Evolutionary conservation across 331 rosid species (phyloP).

Genomic region (Phaseolus coccineus): DNA sequence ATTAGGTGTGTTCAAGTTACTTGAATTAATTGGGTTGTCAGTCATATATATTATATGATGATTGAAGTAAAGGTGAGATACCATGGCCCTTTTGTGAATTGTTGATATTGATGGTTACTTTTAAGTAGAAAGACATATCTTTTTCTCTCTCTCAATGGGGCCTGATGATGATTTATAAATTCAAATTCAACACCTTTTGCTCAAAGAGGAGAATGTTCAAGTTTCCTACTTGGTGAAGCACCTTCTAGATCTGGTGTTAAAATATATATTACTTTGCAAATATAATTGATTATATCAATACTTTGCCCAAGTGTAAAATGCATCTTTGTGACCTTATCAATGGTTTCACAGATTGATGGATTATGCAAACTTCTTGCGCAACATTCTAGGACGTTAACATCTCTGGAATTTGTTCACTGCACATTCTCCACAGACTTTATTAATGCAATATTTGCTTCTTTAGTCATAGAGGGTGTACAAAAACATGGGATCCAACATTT

Average conservation of each 20-base stretch:
- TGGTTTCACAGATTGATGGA: slow-evolving; percentile 73
- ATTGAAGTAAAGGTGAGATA: neutral
- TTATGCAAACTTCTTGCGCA: slow-evolving; percentile 80
- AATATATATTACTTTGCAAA: slow-evolving; percentile 20
- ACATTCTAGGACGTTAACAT: slow-evolving; percentile 70
- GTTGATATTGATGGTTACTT: neutral
- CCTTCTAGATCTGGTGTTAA: slow-evolving; percentile 39
- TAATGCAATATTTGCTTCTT: slow-evolving; percentile 64
- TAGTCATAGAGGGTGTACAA: slow-evolving; percentile 51
- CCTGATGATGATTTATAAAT: neutral
- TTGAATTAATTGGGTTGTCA: slow-evolving; percentile 4
- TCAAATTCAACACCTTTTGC: neutral
- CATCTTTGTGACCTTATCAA: slow-evolving; percentile 42
- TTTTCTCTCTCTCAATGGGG: neutral
- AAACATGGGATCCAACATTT: slow-evolving; percentile 73
- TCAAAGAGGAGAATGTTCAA: slow-evolving; percentile 30
- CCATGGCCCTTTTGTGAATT: slow-evolving; percentile 20
- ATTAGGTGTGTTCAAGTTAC: neutral
- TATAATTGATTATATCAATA: slow-evolving; percentile 22
- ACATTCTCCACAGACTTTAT: slow-evolving; percentile 62
- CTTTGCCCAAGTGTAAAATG: slow-evolving; percentile 36
- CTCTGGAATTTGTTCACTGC: slow-evolving; percentile 83
- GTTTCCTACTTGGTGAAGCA: slow-evolving; percentile 37
- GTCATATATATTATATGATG: neutral
- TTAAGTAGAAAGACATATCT: slow-evolving; percentile 2